Evolutionary conservation across 2,329 filamentous ascomycete species (phyloP).

Genomic region (Penicillium sp.): DNA sequence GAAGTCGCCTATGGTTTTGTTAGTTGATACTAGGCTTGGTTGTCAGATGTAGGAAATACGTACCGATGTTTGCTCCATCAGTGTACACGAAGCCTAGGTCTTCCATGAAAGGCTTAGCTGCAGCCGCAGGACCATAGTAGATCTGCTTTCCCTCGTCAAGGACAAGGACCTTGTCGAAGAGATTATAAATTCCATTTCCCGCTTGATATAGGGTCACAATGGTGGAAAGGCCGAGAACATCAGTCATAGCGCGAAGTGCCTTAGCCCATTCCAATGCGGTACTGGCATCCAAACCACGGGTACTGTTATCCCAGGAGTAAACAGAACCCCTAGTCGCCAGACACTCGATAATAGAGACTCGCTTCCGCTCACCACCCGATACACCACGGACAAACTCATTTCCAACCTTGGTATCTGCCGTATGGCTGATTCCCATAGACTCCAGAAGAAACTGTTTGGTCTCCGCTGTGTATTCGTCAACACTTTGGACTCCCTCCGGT

Average conservation of each 20-base stretch:
- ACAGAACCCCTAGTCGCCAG: constrained; percentile 3
- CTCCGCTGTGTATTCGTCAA: constrained; percentile 31
- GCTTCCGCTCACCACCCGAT: constrained; percentile 10
- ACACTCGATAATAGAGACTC: constrained; percentile 10
- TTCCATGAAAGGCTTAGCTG: constrained; percentile 57
- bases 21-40: not conserved
- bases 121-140: constrained; percentile 52
- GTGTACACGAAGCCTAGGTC: constrained; percentile 54
- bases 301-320: constrained; percentile 10
- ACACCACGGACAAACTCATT: constrained; percentile 11
- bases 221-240: constrained; percentile 6
- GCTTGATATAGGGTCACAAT: constrained; percentile 9
- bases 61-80: constrained; percentile 47
- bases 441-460: constrained; percentile 13
- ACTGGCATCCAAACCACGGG: constrained; percentile 7
- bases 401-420: constrained; percentile 7
- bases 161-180: constrained; percentile 9
- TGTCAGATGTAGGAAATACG: not conserved
- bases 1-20: constrained; percentile 47
- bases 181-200: constrained; percentile 10
- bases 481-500: constrained; percentile 55
- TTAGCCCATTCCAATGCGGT: constrained; percentile 8
- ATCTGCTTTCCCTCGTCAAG: constrained; percentile 37
- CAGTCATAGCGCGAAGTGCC: constrained; percentile 8
- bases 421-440: constrained; percentile 8